Conservation (phyloP, 805 yeast species). For the Metschnikowia santaceciliae region DNA sequence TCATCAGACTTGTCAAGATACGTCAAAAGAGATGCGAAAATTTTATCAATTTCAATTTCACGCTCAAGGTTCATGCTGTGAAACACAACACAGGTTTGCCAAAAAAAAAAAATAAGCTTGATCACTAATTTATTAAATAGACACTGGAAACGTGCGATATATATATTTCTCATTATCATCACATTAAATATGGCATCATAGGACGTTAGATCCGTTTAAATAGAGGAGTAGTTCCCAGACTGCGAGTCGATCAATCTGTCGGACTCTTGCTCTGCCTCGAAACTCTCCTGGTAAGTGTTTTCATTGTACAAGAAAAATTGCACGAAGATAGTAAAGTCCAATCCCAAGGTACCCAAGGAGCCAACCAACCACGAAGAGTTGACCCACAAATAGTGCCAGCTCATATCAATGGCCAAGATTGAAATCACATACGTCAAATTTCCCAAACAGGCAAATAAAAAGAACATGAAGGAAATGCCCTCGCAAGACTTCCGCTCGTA, state of each 20-base stretch:
- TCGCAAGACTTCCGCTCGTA: slow-evolving; percentile 87
- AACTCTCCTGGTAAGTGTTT: slow-evolving; percentile 11
- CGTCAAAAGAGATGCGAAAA: neutral
- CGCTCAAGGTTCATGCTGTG: too few species aligned
- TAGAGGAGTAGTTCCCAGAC: slow-evolving; percentile 11
- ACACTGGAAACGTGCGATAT: neutral
- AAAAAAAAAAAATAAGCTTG: neutral
- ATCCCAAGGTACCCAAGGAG: slow-evolving; percentile 75
- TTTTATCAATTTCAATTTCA: too few species aligned
- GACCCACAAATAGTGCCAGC: slow-evolving; percentile 65
- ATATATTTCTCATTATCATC: neutral
- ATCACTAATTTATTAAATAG: neutral
- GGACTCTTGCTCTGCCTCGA: slow-evolving; percentile 3
- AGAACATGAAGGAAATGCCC: slow-evolving; percentile 90
- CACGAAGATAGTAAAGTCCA: slow-evolving; percentile 79
- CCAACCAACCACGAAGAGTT: slow-evolving; percentile 94
- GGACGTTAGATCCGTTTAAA: neutral
- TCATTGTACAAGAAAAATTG: slow-evolving; percentile 80
- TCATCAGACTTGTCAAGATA: neutral
- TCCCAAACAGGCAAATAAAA: slow-evolving; percentile 92
- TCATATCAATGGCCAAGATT: slow-evolving; percentile 70
- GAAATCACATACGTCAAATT: slow-evolving; percentile 87
- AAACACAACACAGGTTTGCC: too few species aligned
- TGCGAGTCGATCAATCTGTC: slow-evolving; percentile 12
- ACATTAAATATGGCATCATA: neutral